Evolutionary conservation across 1,139 yeast genomes (phyloP).

Genomic region (Taphrina confusa): DNA sequence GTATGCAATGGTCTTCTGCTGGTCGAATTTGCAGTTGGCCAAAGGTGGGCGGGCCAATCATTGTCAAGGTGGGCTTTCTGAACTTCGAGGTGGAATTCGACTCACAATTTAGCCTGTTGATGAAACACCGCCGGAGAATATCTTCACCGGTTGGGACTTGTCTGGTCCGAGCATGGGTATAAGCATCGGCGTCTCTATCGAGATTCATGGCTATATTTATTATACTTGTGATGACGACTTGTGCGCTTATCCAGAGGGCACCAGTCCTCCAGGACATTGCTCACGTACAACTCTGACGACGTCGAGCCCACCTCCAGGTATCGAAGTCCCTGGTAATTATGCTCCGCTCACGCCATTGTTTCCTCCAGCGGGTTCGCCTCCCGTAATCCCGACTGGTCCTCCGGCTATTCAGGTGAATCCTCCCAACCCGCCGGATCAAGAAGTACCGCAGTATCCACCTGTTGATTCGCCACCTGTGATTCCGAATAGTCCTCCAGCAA

Average conservation of each 20-base stretch:
- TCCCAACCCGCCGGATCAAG: not conserved
- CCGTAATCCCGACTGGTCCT: not conserved
- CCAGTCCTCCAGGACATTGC: constrained; percentile 3
- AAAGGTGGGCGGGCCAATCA: constrained; percentile 6
- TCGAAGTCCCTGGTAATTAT: constrained; percentile 4
- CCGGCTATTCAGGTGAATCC: constrained; percentile 6
- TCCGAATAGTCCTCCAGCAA: no score
- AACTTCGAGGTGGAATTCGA: not conserved
- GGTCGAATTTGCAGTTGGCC: constrained; percentile 8
- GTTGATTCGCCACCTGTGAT: not conserved
- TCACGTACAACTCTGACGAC: not conserved
- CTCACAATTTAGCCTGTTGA: constrained; percentile 1
- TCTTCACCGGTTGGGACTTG: not conserved
- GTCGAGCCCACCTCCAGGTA: not conserved
- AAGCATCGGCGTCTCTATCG: not conserved
- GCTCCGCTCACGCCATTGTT: constrained; percentile 12
- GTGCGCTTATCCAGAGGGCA: constrained; percentile 2
- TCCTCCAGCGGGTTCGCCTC: not conserved
- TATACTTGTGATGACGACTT: constrained; percentile 1
- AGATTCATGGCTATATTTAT: constrained; percentile 1
- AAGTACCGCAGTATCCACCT: not conserved
- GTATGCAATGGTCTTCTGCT: constrained; percentile 17
- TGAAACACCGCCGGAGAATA: constrained; percentile 5
- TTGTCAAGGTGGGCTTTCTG: constrained; percentile 4
- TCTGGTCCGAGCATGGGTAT: not conserved